Evolutionary conservation across 345 rosid genomes (phyloP).

Genomic region (Gossypium sturtianum): DNA sequence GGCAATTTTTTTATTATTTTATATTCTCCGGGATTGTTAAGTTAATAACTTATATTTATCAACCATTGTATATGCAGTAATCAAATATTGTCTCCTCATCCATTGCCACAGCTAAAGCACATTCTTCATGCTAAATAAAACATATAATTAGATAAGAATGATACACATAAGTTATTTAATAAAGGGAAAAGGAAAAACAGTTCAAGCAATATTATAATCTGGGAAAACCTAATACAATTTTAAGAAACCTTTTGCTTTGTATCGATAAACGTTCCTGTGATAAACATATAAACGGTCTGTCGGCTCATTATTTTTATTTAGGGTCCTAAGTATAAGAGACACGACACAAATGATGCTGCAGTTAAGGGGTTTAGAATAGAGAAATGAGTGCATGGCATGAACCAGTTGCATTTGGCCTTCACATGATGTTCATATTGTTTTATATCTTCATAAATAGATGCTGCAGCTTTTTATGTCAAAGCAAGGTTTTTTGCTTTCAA

Average conservation of each 20-base stretch:
- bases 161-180: not conserved
- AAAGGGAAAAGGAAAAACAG: not conserved
- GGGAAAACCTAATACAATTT: not conserved
- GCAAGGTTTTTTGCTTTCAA: not conserved
- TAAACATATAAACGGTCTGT: not conserved
- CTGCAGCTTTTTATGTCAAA: conserved; percentile 6
- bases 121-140: not conserved
- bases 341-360: conserved; percentile 8
- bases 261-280: not conserved
- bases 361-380: not conserved
- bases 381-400: not conserved
- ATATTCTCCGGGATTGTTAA: not conserved
- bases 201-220: not conserved
- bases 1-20: not conserved
- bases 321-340: conserved; percentile 2
- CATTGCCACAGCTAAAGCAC: conserved; percentile 8
- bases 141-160: not conserved
- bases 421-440: not conserved
- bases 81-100: conserved; percentile 9
- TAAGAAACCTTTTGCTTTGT: not conserved
- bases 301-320: not conserved
- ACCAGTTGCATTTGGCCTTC: conserved; percentile 3
- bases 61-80: not conserved
- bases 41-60: not conserved
- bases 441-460: not conserved